Conservation (phyloP, 345 rosid species). For the Arabis hirsuta region DNA sequence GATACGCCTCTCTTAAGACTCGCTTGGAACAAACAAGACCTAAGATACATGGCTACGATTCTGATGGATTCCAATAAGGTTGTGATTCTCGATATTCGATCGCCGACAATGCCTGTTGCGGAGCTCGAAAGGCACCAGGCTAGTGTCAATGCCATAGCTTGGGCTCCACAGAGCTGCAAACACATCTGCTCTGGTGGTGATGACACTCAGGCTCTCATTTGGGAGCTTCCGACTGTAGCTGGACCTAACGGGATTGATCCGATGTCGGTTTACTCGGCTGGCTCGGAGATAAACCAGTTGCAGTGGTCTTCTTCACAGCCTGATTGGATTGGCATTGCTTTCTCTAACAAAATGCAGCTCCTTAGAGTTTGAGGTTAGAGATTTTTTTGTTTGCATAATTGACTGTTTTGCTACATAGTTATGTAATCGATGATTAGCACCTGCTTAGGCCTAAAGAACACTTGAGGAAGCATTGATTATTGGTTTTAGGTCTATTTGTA, state of each 20-base stretch:
- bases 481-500: not conserved
- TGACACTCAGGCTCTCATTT: constrained; percentile 79
- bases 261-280: constrained; percentile 79
- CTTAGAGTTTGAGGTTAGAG: constrained; percentile 72
- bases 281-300: constrained; percentile 86
- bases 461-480: not conserved
- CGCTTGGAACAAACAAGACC: constrained; percentile 88
- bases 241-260: constrained; percentile 97
- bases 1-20: constrained; percentile 73
- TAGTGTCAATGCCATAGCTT: constrained; percentile 73
- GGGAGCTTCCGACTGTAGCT: constrained; percentile 94
- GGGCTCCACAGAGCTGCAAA: constrained; percentile 83
- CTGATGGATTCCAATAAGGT: constrained; percentile 83
- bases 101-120: constrained; percentile 73
- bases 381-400: not conserved
- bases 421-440: not conserved
- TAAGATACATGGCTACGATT: constrained; percentile 81
- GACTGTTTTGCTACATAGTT: not conserved
- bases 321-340: constrained; percentile 93
- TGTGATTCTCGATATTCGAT: constrained; percentile 75
- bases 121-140: constrained; percentile 75
- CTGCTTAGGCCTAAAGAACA: not conserved
- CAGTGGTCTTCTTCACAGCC: constrained; percentile 89
- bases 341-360: constrained; percentile 85
- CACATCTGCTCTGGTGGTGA: constrained; percentile 93